Percentiles rank a stretch among this genome's conserved stretches.
Conservation (phyloP, 2,329 filamentous ascomycete species). For the Coleophoma crateriformis region DNA sequence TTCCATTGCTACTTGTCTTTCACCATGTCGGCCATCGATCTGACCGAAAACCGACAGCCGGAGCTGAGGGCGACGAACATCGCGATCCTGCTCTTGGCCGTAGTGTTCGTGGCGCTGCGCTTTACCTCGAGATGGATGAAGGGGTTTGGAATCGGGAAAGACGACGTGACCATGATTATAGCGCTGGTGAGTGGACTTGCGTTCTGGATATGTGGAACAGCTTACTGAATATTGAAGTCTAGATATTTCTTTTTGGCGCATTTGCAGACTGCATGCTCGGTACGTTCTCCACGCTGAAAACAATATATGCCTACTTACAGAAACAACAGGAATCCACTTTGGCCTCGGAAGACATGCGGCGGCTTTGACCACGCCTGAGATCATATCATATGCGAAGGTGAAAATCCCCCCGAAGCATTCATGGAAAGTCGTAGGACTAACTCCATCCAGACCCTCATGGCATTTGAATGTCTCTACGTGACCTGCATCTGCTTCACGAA, state of each 20-base stretch:
- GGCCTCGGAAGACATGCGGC: neutral
- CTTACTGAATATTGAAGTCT: neutral
- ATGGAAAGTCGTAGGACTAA: too few relatives aligned
- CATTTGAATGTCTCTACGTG: constrained; percentile 22
- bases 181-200: neutral
- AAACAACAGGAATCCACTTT: neutral
- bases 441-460: constrained; percentile 11
- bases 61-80: neutral
- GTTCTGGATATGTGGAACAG: neutral
- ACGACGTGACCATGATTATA: neutral
- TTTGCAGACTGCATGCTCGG: neutral
- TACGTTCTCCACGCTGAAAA: neutral
- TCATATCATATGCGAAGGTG: neutral
- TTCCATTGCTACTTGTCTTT: neutral
- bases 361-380: neutral
- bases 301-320: neutral
- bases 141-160: neutral
- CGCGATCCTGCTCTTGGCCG: neutral
- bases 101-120: neutral
- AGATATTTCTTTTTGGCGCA: neutral
- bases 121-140: neutral
- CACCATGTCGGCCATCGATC: neutral
- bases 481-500: constrained; percentile 25
- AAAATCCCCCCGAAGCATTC: too few relatives aligned
- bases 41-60: neutral